Percentiles rank a stretch among this genome's conserved stretches.
These are phyloP conservation scores for Russula earlei DNA, from an alignment of 768 basidiomycete genomes.

Conservation along the genomic window DNA sequence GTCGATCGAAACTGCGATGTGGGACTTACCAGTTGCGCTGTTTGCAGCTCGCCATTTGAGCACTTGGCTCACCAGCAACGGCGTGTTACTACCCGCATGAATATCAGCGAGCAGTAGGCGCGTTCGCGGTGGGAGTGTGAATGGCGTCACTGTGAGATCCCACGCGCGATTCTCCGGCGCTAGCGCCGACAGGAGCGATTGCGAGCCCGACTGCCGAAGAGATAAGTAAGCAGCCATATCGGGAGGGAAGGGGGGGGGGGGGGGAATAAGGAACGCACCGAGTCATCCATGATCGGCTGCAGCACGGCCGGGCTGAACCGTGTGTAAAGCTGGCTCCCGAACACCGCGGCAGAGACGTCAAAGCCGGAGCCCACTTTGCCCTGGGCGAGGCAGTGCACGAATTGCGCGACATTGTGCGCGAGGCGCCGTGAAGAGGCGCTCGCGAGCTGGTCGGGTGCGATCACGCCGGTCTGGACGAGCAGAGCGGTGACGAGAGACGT, in stretches of 20 bases:
- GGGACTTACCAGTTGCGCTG: slow-evolving; percentile 39
- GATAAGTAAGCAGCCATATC: neutral
- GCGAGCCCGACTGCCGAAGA: slow-evolving; percentile 18
- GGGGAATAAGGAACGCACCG: slow-evolving; percentile 30
- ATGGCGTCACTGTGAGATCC: slow-evolving; percentile 61
- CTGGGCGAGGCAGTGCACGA: slow-evolving; percentile 91
- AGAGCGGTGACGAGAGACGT: slow-evolving; percentile 87
- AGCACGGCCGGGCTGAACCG: slow-evolving; percentile 74
- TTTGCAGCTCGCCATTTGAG: slow-evolving; percentile 77
- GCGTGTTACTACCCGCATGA: slow-evolving; percentile 92
- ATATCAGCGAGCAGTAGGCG: slow-evolving; percentile 91
- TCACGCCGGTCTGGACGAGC: slow-evolving; percentile 62
- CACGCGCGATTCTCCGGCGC: slow-evolving; percentile 59
- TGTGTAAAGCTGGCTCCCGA: slow-evolving; percentile 88
- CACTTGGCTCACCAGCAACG: slow-evolving; percentile 86
- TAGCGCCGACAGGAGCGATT: slow-evolving; percentile 40
- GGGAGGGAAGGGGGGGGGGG: neutral
- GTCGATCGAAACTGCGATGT: neutral
- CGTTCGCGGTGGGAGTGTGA: slow-evolving; percentile 76
- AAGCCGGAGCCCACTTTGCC: slow-evolving; percentile 98
- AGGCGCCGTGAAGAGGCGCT: slow-evolving; percentile 38
- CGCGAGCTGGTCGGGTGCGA: slow-evolving; percentile 42
- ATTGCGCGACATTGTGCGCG: slow-evolving; percentile 91
- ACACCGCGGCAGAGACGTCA: slow-evolving; percentile 89
- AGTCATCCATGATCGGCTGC: slow-evolving; percentile 50